Conservation (phyloP, 352 stramenopile species). For the Pythium aphanidermatum region DNA sequence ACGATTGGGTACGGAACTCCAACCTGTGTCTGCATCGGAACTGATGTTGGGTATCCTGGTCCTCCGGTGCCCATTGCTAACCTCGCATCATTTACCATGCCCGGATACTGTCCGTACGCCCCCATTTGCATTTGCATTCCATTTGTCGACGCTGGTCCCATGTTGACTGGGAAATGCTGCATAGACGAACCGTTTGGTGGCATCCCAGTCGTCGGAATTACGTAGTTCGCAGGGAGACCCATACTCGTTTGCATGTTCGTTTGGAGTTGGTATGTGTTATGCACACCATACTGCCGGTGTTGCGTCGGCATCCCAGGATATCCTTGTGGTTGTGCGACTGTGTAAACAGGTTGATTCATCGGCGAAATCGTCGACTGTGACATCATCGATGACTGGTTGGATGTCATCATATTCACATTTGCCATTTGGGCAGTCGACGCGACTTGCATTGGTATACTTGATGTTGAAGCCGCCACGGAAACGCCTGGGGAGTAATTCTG, state of each 20-base stretch:
- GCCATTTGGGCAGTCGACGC: too few species aligned
- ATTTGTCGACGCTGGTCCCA: neutral
- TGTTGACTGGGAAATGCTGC: conserved; percentile 12
- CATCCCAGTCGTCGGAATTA: conserved; percentile 23
- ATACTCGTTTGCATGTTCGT: conserved; percentile 34
- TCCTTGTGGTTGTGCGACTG: conserved; percentile 27
- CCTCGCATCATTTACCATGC: conserved; percentile 7
- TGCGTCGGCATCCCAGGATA: conserved; percentile 34
- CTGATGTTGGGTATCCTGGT: conserved; percentile 4
- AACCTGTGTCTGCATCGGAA: conserved; percentile 5
- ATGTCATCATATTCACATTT: conserved; percentile 6
- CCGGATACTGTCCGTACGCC: conserved; percentile 12
- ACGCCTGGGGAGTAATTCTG: conserved; percentile 45
- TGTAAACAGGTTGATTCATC: conserved; percentile 38
- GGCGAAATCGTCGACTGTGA: conserved; percentile 30
- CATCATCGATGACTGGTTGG: conserved; percentile 14
- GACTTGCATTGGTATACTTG: too few species aligned
- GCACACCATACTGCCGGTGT: conserved; percentile 23
- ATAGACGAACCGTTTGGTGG: neutral
- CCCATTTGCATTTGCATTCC: conserved; percentile 11
- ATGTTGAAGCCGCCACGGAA: conserved; percentile 11
- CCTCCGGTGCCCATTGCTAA: conserved; percentile 1
- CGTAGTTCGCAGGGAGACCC: conserved; percentile 44
- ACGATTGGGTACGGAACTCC: conserved; percentile 11
- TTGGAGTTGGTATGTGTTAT: conserved; percentile 39